These are phyloP conservation scores for Ajuga reptans DNA, from an alignment of 305 asterid species.

Conservation along the genomic window DNA sequence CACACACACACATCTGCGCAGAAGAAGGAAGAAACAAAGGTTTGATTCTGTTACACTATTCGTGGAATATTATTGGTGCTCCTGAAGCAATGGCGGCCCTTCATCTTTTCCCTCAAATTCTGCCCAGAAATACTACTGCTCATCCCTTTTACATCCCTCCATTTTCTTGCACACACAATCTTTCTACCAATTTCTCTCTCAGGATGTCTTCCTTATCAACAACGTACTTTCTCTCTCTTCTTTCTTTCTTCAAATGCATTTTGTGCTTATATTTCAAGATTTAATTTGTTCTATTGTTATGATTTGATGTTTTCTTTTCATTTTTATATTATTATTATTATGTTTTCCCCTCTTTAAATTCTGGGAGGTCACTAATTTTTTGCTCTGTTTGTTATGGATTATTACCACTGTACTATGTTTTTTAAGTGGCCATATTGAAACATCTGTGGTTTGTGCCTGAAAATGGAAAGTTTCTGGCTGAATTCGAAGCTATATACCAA, in stretches of 20 bases:
- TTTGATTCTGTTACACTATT: neutral
- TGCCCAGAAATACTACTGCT: conserved; percentile 13
- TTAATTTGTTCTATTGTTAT: too few species aligned
- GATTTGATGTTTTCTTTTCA: too few species aligned
- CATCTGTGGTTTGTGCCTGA: neutral
- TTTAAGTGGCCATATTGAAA: neutral
- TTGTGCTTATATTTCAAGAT: neutral
- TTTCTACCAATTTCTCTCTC: conserved; percentile 13
- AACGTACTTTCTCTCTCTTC: conserved; percentile 8
- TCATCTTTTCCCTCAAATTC: conserved; percentile 14
- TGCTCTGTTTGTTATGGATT: too few species aligned
- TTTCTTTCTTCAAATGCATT: neutral
- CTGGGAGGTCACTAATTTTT: too few species aligned
- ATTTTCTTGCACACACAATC: neutral
- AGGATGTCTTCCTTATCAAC: conserved; percentile 19
- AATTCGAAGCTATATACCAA: neutral
- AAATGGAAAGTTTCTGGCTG: neutral
- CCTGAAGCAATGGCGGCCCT: conserved; percentile 20
- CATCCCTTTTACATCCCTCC: conserved; percentile 8
- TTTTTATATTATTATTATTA: too few species aligned
- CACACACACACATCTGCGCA: neutral
- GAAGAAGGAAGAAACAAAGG: neutral
- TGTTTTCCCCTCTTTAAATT: too few species aligned
- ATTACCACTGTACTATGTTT: neutral
- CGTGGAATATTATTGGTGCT: neutral